Percentiles rank a stretch among this genome's conserved stretches.
These are phyloP conservation scores for Botrytis sinoallii DNA, from an alignment of 2,329 filamentous ascomycete genomes.

Conservation along the genomic window DNA sequence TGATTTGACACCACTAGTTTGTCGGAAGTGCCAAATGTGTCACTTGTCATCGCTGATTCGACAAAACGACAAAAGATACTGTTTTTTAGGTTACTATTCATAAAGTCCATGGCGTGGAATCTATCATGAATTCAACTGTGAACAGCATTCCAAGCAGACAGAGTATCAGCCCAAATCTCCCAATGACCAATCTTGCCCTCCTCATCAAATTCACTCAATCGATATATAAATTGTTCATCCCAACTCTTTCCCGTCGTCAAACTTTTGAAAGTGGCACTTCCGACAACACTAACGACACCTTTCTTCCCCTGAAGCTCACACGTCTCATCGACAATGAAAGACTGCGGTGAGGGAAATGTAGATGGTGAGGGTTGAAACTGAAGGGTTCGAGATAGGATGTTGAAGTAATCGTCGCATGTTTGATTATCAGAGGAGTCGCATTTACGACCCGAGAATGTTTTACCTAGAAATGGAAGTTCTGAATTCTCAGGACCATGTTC, in stretches of 20 bases:
- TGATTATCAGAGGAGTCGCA: slow-evolving; percentile 14
- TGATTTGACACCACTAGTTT: not conserved
- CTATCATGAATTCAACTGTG: not conserved
- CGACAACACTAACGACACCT: slow-evolving; percentile 40
- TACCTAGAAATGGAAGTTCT: slow-evolving; percentile 41
- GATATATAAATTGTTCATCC: slow-evolving; percentile 43
- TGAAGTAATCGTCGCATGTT: slow-evolving; percentile 42
- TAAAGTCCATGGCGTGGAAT: no score
- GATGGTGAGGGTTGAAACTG: slow-evolving; percentile 11
- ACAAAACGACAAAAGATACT: not conserved
- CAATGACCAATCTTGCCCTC: slow-evolving; percentile 42
- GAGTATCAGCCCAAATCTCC: slow-evolving; percentile 46
- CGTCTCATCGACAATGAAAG: slow-evolving; percentile 38
- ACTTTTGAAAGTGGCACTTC: slow-evolving; percentile 39
- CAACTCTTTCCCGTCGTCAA: slow-evolving; percentile 42
- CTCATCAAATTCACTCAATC: slow-evolving; percentile 41
- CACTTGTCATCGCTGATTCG: not conserved
- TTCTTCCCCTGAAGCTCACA: slow-evolving; percentile 15
- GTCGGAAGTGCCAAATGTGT: not conserved
- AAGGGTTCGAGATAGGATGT: slow-evolving; percentile 37
- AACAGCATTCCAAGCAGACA: slow-evolving; percentile 43
- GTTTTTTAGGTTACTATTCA: not conserved
- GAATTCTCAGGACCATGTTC: slow-evolving; percentile 41
- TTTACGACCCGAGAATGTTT: slow-evolving; percentile 36
- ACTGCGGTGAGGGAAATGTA: slow-evolving; percentile 13